phyloP scores from a whole-genome alignment of 208 protist genomes.

The Wallacemonas collosoma region DNA sequence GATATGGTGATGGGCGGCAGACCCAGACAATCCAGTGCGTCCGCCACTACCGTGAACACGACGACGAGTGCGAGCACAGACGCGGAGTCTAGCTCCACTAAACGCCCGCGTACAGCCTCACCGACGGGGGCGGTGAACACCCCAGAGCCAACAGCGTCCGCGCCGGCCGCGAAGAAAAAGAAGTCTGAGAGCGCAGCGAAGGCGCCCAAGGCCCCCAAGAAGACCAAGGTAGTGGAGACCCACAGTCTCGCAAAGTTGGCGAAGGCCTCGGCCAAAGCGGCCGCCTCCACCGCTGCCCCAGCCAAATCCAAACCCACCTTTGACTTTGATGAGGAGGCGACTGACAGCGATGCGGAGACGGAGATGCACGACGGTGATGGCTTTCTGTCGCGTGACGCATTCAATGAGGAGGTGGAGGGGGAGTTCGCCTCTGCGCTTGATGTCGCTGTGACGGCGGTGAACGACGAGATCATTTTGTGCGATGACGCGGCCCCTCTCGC shows the following conservation, averaged over 20 bases:
- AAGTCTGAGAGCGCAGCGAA: conserved; percentile 14
- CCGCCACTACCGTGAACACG: neutral
- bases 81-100: neutral
- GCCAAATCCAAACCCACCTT: neutral
- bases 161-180: conserved; percentile 23
- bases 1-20: conserved; percentile 32
- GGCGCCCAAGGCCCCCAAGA: conserved; percentile 6
- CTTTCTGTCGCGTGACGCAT: conserved; percentile 3
- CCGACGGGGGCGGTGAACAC: too few species aligned
- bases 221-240: conserved; percentile 11
- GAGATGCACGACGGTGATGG: conserved; percentile 9
- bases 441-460: conserved; percentile 40
- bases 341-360: conserved; percentile 26
- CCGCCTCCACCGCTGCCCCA: neutral
- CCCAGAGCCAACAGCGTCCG: neutral
- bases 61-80: too few species aligned
- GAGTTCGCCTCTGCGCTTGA: conserved; percentile 36
- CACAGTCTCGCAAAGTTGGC: conserved; percentile 74
- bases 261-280: conserved; percentile 55
- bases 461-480: conserved; percentile 84
- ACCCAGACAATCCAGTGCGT: neutral
- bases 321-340: conserved; percentile 27
- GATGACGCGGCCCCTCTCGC: conserved; percentile 73
- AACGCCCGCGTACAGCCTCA: neutral
- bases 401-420: neutral